These are phyloP conservation scores for Pneumocystis sp. DNA, from an alignment of 1,139 yeast genomes.

Conservation along the genomic window DNA sequence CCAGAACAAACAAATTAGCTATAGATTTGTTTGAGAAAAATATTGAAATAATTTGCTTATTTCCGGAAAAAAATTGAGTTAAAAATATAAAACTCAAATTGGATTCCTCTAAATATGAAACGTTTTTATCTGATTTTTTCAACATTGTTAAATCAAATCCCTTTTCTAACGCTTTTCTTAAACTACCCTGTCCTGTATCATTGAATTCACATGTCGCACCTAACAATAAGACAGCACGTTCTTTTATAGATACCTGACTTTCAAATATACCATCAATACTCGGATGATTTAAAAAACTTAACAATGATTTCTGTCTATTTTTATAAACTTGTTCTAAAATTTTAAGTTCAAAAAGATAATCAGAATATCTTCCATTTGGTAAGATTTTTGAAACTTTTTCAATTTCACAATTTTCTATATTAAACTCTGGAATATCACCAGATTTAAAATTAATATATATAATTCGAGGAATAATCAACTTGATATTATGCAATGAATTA, in stretches of 20 bases:
- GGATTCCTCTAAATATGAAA: constrained; percentile 39
- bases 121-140: constrained; percentile 26
- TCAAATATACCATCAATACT: constrained; percentile 64
- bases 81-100: constrained; percentile 51
- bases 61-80: constrained; percentile 58
- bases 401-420: constrained; percentile 38
- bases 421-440: constrained; percentile 24
- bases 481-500: constrained; percentile 58
- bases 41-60: constrained; percentile 58
- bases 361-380: constrained; percentile 55
- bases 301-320: constrained; percentile 43
- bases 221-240: constrained; percentile 61
- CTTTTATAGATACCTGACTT: constrained; percentile 48
- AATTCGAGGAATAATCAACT: constrained; percentile 58
- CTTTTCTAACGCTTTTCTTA: constrained; percentile 73
- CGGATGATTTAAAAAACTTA: constrained; percentile 51
- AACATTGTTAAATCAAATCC: constrained; percentile 61
- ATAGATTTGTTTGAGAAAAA: constrained; percentile 47
- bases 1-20: constrained; percentile 47
- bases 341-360: constrained; percentile 43
- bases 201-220: constrained; percentile 63
- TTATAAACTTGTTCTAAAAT: constrained; percentile 52
- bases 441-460: constrained; percentile 55
- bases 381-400: constrained; percentile 45
- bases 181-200: constrained; percentile 55